Evolutionary conservation across 345 rosid species (phyloP).

Genomic region (Aegle marmelos): DNA sequence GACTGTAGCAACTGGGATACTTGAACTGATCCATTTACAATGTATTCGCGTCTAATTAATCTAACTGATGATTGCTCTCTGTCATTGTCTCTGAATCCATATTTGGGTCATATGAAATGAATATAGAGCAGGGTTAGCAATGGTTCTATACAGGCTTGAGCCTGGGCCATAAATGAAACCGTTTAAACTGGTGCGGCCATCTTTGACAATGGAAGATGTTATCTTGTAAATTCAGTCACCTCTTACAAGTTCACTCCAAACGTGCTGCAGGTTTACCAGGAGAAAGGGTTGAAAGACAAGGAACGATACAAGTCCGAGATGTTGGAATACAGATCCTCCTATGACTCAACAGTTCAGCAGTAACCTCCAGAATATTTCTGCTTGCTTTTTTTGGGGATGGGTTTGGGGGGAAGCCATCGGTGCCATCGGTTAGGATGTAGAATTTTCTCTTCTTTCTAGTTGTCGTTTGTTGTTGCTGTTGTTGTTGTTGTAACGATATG

Average conservation of each 20-base stretch:
- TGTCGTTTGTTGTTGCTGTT: neutral
- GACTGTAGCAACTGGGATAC: neutral
- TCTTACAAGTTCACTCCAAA: neutral
- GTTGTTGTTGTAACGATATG: neutral
- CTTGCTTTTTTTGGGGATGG: neutral
- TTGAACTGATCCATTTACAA: neutral
- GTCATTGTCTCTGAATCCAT: neutral
- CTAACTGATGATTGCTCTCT: neutral
- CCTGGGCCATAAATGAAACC: neutral
- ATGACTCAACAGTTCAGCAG: constrained; percentile 27
- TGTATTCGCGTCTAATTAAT: neutral
- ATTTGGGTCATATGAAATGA: neutral
- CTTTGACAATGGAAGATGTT: neutral
- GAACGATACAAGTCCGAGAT: constrained; percentile 72
- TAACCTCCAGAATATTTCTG: neutral
- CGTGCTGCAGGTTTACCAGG: constrained; percentile 59
- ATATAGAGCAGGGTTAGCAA: too few relatives aligned
- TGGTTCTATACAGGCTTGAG: neutral
- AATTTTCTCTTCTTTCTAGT: neutral
- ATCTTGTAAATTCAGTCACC: neutral
- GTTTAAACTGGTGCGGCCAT: neutral
- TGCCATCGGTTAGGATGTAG: neutral
- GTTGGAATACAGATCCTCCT: constrained; percentile 51
- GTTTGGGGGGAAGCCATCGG: constrained; percentile 5
- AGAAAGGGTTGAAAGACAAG: constrained; percentile 65